A percentile compares a stretch with the other conserved stretches of the same genome.
phyloP scores from a whole-genome alignment of 2,329 filamentous ascomycete species.

The Geosmithia putterillii region DNA sequence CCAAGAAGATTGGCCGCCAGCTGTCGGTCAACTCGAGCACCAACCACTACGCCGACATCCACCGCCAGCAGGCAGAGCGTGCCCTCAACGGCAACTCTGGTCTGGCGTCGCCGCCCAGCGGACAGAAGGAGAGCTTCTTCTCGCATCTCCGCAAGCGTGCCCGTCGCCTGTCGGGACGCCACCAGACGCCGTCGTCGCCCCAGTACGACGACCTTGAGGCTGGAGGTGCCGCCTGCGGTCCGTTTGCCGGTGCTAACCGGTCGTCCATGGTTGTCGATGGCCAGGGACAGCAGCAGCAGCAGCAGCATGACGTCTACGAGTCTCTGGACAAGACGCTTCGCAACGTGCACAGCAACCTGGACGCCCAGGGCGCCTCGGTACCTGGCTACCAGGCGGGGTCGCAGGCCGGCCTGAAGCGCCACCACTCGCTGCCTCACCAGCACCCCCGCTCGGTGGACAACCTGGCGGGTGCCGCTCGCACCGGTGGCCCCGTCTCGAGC shows the following conservation, averaged over 20 bases:
- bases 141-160: conserved; percentile 92
- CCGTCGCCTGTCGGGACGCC: conserved; percentile 79
- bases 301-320: conserved; percentile 42
- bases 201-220: conserved; percentile 80
- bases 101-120: conserved; percentile 63
- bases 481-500: conserved; percentile 59
- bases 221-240: conserved; percentile 71
- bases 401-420: conserved; percentile 43
- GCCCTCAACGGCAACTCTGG: conserved; percentile 74
- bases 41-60: conserved; percentile 84
- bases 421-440: conserved; percentile 52
- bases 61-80: conserved; percentile 82
- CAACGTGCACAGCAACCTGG: conserved; percentile 38
- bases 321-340: conserved; percentile 46
- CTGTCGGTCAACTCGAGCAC: conserved; percentile 83
- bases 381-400: conserved; percentile 28
- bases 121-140: conserved; percentile 93
- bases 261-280: conserved; percentile 75
- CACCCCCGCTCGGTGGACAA: conserved; percentile 54
- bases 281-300: conserved; percentile 13
- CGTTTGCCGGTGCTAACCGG: conserved; percentile 55
- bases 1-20: conserved; percentile 90
- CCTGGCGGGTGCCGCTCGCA: conserved; percentile 40
- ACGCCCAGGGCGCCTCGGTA: conserved; percentile 19
- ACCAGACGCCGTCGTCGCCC: conserved; percentile 70